These are phyloP conservation scores for Mycosphaerella sp. DNA, from an alignment of 2,329 filamentous ascomycete species.

Conservation along the genomic window DNA sequence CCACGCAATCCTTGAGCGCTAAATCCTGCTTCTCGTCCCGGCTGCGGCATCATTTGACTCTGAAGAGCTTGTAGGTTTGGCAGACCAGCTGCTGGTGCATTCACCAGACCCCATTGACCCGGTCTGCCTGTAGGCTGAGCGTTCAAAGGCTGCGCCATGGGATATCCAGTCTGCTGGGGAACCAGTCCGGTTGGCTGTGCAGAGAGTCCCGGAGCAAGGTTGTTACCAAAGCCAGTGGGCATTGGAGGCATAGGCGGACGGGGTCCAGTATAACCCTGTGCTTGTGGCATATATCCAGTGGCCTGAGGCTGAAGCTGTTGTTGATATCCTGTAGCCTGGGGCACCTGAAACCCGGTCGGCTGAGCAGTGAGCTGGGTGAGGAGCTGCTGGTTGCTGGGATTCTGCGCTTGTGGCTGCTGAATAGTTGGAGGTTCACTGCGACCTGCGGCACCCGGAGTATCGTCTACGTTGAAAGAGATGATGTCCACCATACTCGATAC, in stretches of 20 bases:
- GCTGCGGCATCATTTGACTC: constrained; percentile 94
- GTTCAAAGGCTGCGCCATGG: constrained; percentile 62
- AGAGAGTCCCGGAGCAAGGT: constrained; percentile 19
- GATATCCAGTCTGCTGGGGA: constrained; percentile 60
- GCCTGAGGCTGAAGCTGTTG: constrained; percentile 48
- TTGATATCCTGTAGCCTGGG: constrained; percentile 51
- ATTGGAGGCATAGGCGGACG: constrained; percentile 74
- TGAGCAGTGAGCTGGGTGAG: constrained; percentile 52
- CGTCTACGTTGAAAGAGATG: constrained; percentile 86
- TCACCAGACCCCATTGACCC: constrained; percentile 98
- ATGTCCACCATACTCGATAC: constrained; percentile 99
- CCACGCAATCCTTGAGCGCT: constrained; percentile 83
- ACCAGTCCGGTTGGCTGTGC: constrained; percentile 37
- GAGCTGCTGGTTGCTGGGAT: constrained; percentile 62
- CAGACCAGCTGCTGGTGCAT: constrained; percentile 79
- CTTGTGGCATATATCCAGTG: constrained; percentile 60
- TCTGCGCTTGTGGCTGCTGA: constrained; percentile 51
- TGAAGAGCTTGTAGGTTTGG: constrained; percentile 92
- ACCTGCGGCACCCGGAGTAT: constrained; percentile 53
- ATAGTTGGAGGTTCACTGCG: constrained; percentile 49
- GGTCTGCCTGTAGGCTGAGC: constrained; percentile 90
- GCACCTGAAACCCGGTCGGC: constrained; percentile 50
- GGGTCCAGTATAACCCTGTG: constrained; percentile 74
- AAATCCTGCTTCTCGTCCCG: constrained; percentile 80
- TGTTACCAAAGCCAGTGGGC: constrained; percentile 63